Percentiles rank a stretch among this genome's conserved stretches.
Evolutionary conservation across 2,329 filamentous ascomycete genomes (phyloP).

Genomic region (Elsinoe batatas): DNA sequence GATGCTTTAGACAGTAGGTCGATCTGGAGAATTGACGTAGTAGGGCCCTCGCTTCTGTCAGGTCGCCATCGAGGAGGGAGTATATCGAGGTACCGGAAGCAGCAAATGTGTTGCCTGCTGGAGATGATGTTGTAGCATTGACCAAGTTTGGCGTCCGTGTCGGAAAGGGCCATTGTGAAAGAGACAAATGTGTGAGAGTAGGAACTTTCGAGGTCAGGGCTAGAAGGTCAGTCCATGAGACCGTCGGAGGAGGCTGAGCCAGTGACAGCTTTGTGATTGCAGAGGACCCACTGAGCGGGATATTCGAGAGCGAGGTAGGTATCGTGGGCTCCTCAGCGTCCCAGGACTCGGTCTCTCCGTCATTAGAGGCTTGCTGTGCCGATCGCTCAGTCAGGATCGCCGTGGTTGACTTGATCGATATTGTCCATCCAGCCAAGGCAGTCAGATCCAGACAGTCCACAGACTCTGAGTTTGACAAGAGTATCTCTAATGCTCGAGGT

Average conservation of each 20-base stretch:
- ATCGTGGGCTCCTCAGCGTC: slow-evolving; percentile 28
- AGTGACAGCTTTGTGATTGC: slow-evolving; percentile 49
- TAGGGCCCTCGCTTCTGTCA: slow-evolving; percentile 46
- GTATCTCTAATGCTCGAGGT: slow-evolving; percentile 38
- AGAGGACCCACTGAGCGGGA: slow-evolving; percentile 34
- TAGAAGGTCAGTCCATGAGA: slow-evolving; percentile 48
- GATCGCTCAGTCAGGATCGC: not conserved
- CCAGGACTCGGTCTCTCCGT: slow-evolving; percentile 36
- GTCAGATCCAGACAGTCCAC: slow-evolving; percentile 45
- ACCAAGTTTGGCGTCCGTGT: slow-evolving; percentile 46
- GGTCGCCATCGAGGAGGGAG: slow-evolving; percentile 44
- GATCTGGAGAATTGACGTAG: slow-evolving; percentile 46
- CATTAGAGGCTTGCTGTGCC: not conserved
- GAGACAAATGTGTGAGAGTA: slow-evolving; percentile 52
- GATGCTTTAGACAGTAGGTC: slow-evolving; percentile 50
- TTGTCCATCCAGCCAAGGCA: slow-evolving; percentile 36
- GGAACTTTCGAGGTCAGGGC: slow-evolving; percentile 42
- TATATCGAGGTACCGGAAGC: slow-evolving; percentile 46
- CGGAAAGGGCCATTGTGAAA: slow-evolving; percentile 53
- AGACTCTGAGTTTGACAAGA: slow-evolving; percentile 41
- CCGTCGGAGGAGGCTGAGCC: slow-evolving; percentile 39
- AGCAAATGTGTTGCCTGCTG: slow-evolving; percentile 32
- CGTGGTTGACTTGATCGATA: slow-evolving; percentile 29
- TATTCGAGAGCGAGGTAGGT: slow-evolving; percentile 19
- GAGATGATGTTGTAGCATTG: slow-evolving; percentile 34